A percentile compares a stretch with the other conserved stretches of the same genome.
These are phyloP conservation scores for Gracilaria gracilis DNA, from an alignment of 23 red algal species.

Conservation along the genomic window DNA sequence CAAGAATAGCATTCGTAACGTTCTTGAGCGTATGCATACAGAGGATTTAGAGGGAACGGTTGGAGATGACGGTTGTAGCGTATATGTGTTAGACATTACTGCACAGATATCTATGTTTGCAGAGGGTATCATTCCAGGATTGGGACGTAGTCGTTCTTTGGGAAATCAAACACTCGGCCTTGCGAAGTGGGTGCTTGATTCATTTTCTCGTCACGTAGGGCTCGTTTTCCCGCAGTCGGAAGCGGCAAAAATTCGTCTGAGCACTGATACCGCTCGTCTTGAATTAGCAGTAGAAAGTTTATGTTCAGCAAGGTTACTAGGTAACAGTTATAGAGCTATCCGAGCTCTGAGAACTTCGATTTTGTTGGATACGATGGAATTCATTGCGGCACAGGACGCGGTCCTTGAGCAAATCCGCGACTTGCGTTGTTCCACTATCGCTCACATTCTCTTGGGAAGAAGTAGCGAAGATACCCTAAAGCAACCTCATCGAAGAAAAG, in stretches of 20 bases:
- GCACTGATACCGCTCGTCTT: constrained; percentile 61
- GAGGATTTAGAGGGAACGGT: constrained; percentile 66
- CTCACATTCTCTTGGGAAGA: constrained; percentile 43
- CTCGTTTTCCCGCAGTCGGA: constrained; percentile 68
- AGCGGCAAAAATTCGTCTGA: constrained; percentile 29
- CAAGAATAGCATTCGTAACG: constrained; percentile 27
- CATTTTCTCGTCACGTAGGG: constrained; percentile 47
- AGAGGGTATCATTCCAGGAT: constrained; percentile 55
- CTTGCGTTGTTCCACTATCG: constrained; percentile 42
- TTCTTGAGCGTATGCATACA: constrained; percentile 65
- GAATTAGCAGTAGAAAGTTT: constrained; percentile 70
- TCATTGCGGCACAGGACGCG: constrained; percentile 27
- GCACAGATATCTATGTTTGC: constrained; percentile 77
- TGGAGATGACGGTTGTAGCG: constrained; percentile 70
- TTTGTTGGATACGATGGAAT: constrained; percentile 43
- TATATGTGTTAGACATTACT: constrained; percentile 70
- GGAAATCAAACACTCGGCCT: constrained; percentile 58
- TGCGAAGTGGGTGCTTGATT: constrained; percentile 62
- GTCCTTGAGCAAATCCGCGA: constrained; percentile 28
- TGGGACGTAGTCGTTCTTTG: constrained; percentile 52
- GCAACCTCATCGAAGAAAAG: constrained; percentile 70
- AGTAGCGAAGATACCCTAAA: constrained; percentile 25
- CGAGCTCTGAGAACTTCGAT: constrained; percentile 50
- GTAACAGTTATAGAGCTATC: constrained; percentile 41
- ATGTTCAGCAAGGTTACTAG: constrained; percentile 57